These are phyloP conservation scores for Tetrapisispora iriomotensis DNA, from an alignment of 805 yeast genomes.

Conservation along the genomic window DNA sequence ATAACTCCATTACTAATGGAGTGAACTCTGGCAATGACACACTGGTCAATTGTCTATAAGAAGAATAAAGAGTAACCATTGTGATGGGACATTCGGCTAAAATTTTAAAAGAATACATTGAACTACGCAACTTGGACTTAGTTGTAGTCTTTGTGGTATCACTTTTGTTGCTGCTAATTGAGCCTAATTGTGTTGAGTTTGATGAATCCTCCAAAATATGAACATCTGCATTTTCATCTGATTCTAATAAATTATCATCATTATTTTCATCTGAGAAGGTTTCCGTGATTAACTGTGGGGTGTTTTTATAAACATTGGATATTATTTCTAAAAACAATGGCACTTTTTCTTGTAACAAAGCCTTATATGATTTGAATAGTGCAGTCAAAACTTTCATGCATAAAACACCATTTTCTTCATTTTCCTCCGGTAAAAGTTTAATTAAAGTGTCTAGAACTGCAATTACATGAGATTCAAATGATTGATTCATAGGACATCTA, in stretches of 20 bases:
- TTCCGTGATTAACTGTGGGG: slow-evolving; percentile 63
- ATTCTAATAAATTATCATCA: slow-evolving; percentile 5
- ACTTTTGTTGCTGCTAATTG: not conserved
- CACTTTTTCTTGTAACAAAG: slow-evolving; percentile 56
- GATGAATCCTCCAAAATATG: not conserved
- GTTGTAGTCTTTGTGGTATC: not conserved
- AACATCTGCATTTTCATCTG: slow-evolving; percentile 2
- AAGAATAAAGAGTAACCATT: slow-evolving; percentile 82
- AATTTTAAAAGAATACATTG: slow-evolving; percentile 79
- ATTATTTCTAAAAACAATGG: slow-evolving; percentile 71
- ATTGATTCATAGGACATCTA: slow-evolving; percentile 73
- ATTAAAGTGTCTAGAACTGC: slow-evolving; percentile 50
- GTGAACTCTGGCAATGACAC: slow-evolving; percentile 65
- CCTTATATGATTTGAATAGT: slow-evolving; percentile 76
- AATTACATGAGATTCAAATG: slow-evolving; percentile 60
- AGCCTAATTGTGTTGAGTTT: not conserved
- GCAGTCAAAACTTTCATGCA: slow-evolving; percentile 82
- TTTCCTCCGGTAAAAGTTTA: slow-evolving; percentile 57
- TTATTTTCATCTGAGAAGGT: slow-evolving; percentile 40
- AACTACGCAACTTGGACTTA: slow-evolving; percentile 41
- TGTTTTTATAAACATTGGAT: slow-evolving; percentile 64
- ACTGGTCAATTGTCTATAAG: slow-evolving; percentile 68
- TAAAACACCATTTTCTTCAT: slow-evolving; percentile 90
- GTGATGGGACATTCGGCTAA: slow-evolving; percentile 95
- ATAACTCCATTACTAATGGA: slow-evolving; percentile 68